phyloP scores from a whole-genome alignment of 2,329 filamentous ascomycete genomes.

The Alternaria brassicae region DNA sequence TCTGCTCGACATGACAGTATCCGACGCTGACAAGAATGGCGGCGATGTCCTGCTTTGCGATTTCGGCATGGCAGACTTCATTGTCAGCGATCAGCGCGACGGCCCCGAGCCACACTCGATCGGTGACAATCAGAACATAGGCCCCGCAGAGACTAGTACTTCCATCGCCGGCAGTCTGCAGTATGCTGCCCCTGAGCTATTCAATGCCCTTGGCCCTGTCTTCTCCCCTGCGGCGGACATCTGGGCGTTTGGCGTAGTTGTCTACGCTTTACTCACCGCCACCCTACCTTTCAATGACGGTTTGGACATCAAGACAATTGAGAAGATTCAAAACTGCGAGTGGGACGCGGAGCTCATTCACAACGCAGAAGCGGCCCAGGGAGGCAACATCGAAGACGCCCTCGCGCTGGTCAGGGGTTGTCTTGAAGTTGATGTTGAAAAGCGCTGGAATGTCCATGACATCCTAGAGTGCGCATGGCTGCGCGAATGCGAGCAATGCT shows the following conservation, averaged over 20 bases:
- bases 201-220: slow-evolving; percentile 48
- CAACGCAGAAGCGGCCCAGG: slow-evolving; percentile 50
- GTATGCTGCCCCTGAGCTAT: slow-evolving; percentile 61
- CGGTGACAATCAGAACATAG: slow-evolving; percentile 54
- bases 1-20: slow-evolving; percentile 63
- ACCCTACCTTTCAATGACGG: slow-evolving; percentile 68
- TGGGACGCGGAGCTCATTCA: slow-evolving; percentile 64
- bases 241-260: slow-evolving; percentile 71
- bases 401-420: slow-evolving; percentile 67
- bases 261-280: slow-evolving; percentile 67
- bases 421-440: slow-evolving; percentile 62
- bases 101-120: slow-evolving; percentile 58
- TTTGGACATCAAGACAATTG: slow-evolving; percentile 64
- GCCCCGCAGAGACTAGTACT: slow-evolving; percentile 63
- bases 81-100: slow-evolving; percentile 62
- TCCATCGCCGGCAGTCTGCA: slow-evolving; percentile 67
- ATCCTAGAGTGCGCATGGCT: slow-evolving; percentile 65
- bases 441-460: slow-evolving; percentile 65
- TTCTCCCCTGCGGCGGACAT: slow-evolving; percentile 67
- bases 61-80: slow-evolving; percentile 74
- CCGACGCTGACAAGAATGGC: slow-evolving; percentile 56
- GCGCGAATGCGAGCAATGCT: slow-evolving; percentile 39
- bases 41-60: slow-evolving; percentile 70
- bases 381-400: slow-evolving; percentile 52
- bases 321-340: slow-evolving; percentile 65